These are phyloP conservation scores for Ustilago lituana DNA, from an alignment of 1,284 basidiomycete species.

Conservation along the genomic window DNA sequence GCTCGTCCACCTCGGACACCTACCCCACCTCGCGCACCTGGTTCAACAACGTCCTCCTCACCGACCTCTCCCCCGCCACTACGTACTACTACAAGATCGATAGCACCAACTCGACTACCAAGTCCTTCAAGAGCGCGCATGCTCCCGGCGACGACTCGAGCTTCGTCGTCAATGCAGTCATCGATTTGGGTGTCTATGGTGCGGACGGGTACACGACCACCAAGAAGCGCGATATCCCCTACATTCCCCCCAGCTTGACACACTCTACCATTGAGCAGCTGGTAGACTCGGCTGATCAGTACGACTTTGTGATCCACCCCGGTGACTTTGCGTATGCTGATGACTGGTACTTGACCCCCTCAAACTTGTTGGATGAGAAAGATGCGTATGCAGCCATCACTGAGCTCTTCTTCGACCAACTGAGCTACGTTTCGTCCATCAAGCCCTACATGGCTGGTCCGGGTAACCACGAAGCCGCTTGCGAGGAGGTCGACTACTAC, in stretches of 20 bases:
- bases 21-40: constrained; percentile 55
- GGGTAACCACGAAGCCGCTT: constrained; percentile 57
- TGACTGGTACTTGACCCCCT: constrained; percentile 60
- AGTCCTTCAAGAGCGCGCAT: constrained; percentile 36
- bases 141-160: constrained; percentile 24
- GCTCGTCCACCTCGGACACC: constrained; percentile 41
- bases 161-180: constrained; percentile 62
- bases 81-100: constrained; percentile 56
- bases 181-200: constrained; percentile 68
- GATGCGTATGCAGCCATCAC: constrained; percentile 54
- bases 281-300: constrained; percentile 17
- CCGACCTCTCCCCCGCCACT: constrained; percentile 36
- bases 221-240: constrained; percentile 38
- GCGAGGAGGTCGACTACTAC: constrained; percentile 22
- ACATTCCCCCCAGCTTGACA: constrained; percentile 26
- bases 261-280: constrained; percentile 47
- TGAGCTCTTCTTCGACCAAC: constrained; percentile 67
- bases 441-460: constrained; percentile 54
- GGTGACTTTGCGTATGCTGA: constrained; percentile 68
- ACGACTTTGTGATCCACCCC: constrained; percentile 51
- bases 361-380: constrained; percentile 36
- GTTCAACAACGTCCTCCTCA: constrained; percentile 46
- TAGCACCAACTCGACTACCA: constrained; percentile 32
- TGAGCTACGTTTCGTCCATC: constrained; percentile 58
- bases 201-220: constrained; percentile 62